Base-by-base conservation (phyloP, 116 monocot genomes). In the Trichopus zeylanicus region DNA sequence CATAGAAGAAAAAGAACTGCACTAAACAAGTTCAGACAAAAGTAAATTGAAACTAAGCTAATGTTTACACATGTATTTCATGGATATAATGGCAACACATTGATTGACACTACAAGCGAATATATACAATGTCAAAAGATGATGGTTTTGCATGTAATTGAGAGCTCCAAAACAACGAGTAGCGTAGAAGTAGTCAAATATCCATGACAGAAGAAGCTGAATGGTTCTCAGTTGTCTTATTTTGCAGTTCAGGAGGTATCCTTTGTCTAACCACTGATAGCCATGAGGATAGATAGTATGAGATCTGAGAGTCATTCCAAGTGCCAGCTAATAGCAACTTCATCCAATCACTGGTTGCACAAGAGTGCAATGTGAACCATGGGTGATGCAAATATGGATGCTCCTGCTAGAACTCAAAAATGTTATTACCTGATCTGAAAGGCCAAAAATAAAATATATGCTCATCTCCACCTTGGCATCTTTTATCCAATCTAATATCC, bases 301-400 rank as follows among this genome's bases (percentile, higher is more conserved):
- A 21, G 20, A 52, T 26, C 23, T 18, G 19, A 21, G 15, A 11
- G 29, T 58, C 13, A 13, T 63, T 48, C 0, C 2, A 26, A 55
- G 29, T 31, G 27, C 52, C 59, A 60, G 37, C 55, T 53, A 79
- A 48, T 21, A 97, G 67, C 29, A 87, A 35, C 56, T 73, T 91
- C 97, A 97, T 91, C 81, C 83, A 91, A 20, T 91, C 84, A 58
- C 81, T 80, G 2, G 87, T 97, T 72, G 81, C 97, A 73, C 97
- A 97, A 7, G 97, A 91, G 51, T 97, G 97, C 10, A 97, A 61
- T 53, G 65, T 97, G 64, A 68, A 88, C 91, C 91, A 98, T 39
- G 91, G 84, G 7, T 71, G 78, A 56, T 62, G 75, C 62, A 98
- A 69, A 63, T 77, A 75, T 7, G 97, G 97, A 76, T 98, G 97